These are phyloP conservation scores for Dioscorea zingiberensis DNA, from an alignment of 106 monocot genomes.

Conservation along the genomic window DNA sequence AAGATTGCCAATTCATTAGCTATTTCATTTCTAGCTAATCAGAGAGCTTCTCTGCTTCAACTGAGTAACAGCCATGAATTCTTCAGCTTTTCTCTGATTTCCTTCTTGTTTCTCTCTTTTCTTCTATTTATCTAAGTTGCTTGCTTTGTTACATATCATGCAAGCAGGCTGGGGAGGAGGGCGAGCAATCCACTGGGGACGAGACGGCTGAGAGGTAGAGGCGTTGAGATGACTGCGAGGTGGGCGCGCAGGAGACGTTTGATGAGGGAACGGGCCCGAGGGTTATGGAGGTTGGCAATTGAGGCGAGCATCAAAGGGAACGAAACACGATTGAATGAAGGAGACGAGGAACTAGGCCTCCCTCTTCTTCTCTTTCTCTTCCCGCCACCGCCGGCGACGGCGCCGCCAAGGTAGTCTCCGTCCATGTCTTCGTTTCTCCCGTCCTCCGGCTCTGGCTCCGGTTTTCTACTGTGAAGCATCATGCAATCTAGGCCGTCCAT, in stretches of 20 bases:
- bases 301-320: conserved; percentile 10
- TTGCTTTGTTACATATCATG: conserved; percentile 1
- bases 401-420: no score
- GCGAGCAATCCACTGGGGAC: conserved; percentile 25
- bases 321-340: neutral
- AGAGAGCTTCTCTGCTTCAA: no score
- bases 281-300: conserved; percentile 12
- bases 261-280: conserved; percentile 12
- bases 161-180: conserved; percentile 46
- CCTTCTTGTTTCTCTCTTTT: no score
- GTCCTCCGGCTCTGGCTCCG: no score
- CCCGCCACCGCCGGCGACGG: no score
- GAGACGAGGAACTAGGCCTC: neutral
- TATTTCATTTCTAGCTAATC: no score
- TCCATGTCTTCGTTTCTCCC: no score
- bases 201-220: conserved; percentile 1
- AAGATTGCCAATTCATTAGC: neutral
- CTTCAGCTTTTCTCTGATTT: no score
- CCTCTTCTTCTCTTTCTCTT: neutral
- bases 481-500: no score
- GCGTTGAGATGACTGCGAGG: conserved; percentile 12
- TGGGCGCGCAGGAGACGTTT: conserved; percentile 19
- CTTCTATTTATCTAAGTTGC: no score
- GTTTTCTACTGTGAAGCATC: no score
- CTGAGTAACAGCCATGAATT: no score